Conservation (phyloP, 495 filamentous ascomycete species). For the Talaromyces borbonicus region DNA sequence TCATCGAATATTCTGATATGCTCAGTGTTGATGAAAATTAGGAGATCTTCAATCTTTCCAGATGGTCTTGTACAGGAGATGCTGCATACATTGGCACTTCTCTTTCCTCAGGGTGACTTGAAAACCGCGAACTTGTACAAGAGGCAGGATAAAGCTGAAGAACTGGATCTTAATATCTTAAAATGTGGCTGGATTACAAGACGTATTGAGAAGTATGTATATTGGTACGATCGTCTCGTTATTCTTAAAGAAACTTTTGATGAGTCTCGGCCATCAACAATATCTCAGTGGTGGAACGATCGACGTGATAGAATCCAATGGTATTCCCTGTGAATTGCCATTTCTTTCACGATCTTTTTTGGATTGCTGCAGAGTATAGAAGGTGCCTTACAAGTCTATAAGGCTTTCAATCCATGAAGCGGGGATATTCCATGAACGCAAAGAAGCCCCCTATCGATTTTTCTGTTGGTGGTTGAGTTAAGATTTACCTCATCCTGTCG, state of each 20-base stretch:
- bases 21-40: background rate
- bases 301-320: constrained; percentile 39
- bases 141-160: constrained; percentile 3
- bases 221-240: constrained; percentile 42
- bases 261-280: constrained; percentile 31
- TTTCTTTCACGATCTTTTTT: constrained; percentile 39
- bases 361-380: constrained; percentile 40
- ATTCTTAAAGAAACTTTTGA: constrained; percentile 44
- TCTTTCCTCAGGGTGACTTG: constrained; percentile 29
- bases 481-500: too few relatives aligned
- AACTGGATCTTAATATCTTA: constrained; percentile 16
- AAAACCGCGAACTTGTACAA: constrained; percentile 20
- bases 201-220: constrained; percentile 35
- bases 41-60: constrained; percentile 14
- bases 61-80: constrained; percentile 32
- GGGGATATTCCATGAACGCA: too few relatives aligned
- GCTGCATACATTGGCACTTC: constrained; percentile 32
- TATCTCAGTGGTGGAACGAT: constrained; percentile 44
- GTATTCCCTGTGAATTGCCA: constrained; percentile 47
- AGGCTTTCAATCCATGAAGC: constrained; percentile 12
- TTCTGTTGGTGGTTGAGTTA: too few relatives aligned
- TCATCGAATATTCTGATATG: background rate
- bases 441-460: too few relatives aligned
- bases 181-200: constrained; percentile 12
- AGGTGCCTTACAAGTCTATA: constrained; percentile 36